phyloP scores from a whole-genome alignment of 2,329 filamentous ascomycete genomes.

The Ophiognomonia clavigignenti-juglandacearum region DNA sequence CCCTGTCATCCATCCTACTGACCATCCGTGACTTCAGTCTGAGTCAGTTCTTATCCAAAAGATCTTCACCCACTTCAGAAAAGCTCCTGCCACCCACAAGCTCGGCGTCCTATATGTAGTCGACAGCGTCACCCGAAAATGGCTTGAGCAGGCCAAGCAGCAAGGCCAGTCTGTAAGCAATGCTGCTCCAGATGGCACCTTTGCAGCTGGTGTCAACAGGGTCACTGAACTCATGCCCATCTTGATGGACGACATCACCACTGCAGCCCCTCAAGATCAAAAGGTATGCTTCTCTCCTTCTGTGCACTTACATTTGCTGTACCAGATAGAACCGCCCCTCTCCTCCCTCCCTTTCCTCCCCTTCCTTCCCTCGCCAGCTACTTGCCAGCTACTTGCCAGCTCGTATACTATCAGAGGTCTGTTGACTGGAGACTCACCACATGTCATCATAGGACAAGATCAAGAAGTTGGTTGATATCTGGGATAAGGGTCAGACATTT shows the following conservation, averaged over 20 bases:
- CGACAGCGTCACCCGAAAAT: conserved; percentile 99
- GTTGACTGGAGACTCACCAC: conserved; percentile 33
- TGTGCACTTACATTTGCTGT: no score
- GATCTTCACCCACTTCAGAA: conserved; percentile 95
- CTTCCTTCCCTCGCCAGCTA: no score
- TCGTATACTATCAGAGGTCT: no score
- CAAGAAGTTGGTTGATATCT: conserved; percentile 91
- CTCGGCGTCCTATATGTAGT: conserved; percentile 98
- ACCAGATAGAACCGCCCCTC: no score
- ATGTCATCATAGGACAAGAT: conserved; percentile 79
- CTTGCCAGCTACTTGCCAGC: no score
- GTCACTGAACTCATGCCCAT: conserved; percentile 91
- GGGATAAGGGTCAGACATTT: conserved; percentile 94
- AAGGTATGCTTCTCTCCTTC: conserved; percentile 68
- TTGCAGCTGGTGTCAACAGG: conserved; percentile 90
- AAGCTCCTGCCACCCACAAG: conserved; percentile 91
- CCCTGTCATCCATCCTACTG: conserved; percentile 17
- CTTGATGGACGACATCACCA: conserved; percentile 92
- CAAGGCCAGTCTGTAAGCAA: conserved; percentile 77
- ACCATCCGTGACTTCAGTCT: conserved; percentile 54
- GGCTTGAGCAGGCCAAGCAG: conserved; percentile 91
- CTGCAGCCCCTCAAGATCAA: conserved; percentile 84
- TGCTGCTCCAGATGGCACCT: conserved; percentile 83
- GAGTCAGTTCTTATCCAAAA: conserved; percentile 94
- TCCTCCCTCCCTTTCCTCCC: no score